Evolutionary conservation across 2,329 filamentous ascomycete genomes (phyloP).

Genomic region (Rutstroemia sp.): DNA sequence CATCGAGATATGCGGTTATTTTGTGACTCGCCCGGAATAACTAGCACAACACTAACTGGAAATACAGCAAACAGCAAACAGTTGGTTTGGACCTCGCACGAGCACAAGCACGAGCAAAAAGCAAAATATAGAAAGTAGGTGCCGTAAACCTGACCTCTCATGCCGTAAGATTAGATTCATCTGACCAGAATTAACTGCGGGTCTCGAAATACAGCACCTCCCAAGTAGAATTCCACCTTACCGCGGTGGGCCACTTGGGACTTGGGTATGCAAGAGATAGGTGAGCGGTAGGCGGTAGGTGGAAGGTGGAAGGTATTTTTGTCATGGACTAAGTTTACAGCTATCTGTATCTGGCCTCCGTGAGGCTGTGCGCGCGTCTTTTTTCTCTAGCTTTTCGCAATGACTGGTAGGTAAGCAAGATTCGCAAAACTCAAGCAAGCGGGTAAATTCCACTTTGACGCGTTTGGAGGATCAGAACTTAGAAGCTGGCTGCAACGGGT

Average conservation of each 20-base stretch:
- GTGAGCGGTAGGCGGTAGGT: neutral
- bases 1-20: no score
- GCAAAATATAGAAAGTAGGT: neutral
- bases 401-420: no score
- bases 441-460: neutral
- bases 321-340: no score
- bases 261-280: neutral
- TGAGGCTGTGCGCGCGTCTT: no score
- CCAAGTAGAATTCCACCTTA: neutral
- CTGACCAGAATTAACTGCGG: conserved; percentile 5
- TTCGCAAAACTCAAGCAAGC: neutral
- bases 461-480: neutral
- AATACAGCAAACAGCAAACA: no score
- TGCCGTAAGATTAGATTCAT: conserved; percentile 5
- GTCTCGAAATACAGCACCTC: neutral
- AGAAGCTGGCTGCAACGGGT: no score
- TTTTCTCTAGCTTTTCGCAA: no score
- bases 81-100: no score
- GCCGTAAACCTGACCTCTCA: neutral
- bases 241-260: neutral
- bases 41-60: no score
- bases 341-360: no score
- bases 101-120: neutral
- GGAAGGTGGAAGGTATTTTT: neutral
- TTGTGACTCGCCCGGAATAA: no score